Percentiles rank a stretch among this genome's conserved stretches.
phyloP scores from a whole-genome alignment of 2,329 filamentous ascomycete species.

The Diaporthe vexans region DNA sequence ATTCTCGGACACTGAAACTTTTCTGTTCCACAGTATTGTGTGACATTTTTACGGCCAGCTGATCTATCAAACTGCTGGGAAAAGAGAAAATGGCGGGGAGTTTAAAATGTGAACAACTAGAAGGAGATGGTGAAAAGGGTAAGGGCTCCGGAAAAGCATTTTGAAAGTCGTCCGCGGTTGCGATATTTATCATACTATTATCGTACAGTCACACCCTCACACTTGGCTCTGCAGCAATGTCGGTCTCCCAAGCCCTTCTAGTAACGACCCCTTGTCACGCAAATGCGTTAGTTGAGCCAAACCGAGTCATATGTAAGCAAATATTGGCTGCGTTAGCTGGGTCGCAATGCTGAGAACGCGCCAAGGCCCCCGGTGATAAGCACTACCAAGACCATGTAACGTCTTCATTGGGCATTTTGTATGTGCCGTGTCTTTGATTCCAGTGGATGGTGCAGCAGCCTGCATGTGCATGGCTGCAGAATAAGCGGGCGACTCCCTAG shows the following conservation, averaged over 20 bases:
- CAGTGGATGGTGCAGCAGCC: not conserved
- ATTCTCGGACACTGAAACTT: not conserved
- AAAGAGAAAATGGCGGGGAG: no score
- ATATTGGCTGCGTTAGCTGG: slow-evolving; percentile 3
- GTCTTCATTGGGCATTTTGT: slow-evolving; percentile 1
- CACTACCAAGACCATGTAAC: slow-evolving; percentile 22
- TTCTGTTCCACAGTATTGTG: not conserved
- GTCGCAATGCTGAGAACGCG: not conserved
- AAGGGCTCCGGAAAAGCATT: not conserved
- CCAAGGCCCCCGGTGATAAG: not conserved
- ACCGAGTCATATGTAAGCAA: slow-evolving; percentile 8
- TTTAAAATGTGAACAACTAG: no score
- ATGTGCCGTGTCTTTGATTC: slow-evolving; percentile 6
- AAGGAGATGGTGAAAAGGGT: not conserved
- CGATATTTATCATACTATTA: not conserved
- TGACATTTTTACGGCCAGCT: not conserved
- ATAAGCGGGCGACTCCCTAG: not conserved
- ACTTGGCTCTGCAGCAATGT: not conserved
- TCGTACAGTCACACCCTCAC: not conserved
- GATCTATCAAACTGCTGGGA: no score
- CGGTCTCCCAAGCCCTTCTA: not conserved
- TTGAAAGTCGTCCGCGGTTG: not conserved
- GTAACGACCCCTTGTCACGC: not conserved
- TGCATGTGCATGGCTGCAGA: not conserved
- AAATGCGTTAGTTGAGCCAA: not conserved